Evolutionary conservation across 108 stramenopile species (phyloP), one percentile per base, ranked within the genome.

Genomic region (Skeletonema tropicum): DNA sequence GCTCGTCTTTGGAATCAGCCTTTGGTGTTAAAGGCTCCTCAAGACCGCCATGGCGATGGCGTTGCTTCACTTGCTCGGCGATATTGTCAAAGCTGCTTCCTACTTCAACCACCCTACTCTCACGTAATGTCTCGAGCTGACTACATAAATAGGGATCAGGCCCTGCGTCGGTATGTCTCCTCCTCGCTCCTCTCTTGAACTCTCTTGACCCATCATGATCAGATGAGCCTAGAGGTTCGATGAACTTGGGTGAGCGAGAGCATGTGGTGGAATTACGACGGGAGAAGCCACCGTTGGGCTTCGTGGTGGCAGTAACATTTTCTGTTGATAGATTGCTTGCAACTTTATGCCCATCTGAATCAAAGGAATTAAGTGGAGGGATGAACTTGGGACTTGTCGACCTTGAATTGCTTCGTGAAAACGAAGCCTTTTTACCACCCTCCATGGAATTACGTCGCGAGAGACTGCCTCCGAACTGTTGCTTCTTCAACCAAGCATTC

Each of bases 381-480:
- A 55, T 23, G 52, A 55, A 55, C 23, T 9, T 55, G 3, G 52
- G 52, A 55, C 52, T 55, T 2, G 52, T 55, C 23, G 52, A 55
- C 23, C 52, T 55, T 55, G 52, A 55, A 55, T 55, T 49, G 4
- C 17, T 49, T 15, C 48, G 48, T 49, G 48, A n/a, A 49, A 49
- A 49, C 13, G 10, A 12, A 9, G 39, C 15, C 21, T 55, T 55
- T 9, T 23, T 55, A 23, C 23, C 9, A 8, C 52, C 52, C 52
- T 55, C 52, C 52, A 55, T 55, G 52, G 52, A 55, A 55, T 23
- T 23, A 23, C 52, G 52, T 23, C 52, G 52, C 23, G 52, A 55
- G 23, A 55, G 23, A 23, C 23, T 55, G 0, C 52, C 23, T 23
- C 52, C 23, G 23, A 55, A 21, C 23, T 55, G 23, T 55, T 55